Evolutionary conservation across 176 grass and related monocot genomes (phyloP), one percentile per base, ranked within the genome.

Genomic region (Cenchrus fungigraminus): DNA sequence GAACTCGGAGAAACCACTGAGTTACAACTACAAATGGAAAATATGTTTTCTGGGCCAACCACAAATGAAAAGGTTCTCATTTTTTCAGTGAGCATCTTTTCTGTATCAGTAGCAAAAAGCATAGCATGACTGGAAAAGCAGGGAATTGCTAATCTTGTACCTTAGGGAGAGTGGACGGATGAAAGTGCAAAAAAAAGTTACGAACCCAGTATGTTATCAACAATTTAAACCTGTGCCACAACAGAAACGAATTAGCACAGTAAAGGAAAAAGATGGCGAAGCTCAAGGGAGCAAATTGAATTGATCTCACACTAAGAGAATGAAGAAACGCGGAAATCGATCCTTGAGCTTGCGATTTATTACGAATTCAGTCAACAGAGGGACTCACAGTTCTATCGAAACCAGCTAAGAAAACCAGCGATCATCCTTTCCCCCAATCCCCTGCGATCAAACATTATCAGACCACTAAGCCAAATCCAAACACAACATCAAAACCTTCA

Each of bases 121-220:
- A 28, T 49, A 20, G 17, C 74, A 22, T 53, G 79, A 78, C 65
- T 22, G 12, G 73, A 78, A 87, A 86, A 86, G n/a, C 31, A 8
- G 42, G 37, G 62, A 53, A 6, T 84, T 80, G 68, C 13, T 15
- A 83, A 82, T 78, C 19, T 40, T 57, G 25, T 44, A 68, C 62
- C 87, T 89, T 65, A 64, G 17, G 37, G 37, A 40, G 37, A 85
- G 11, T 20, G 2, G 12, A 73, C 12, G 45, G 70, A 53, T 5
- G 22, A 59, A 82, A 69, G 5, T 16, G 47, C 42, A 12, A 20
- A 43, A 12, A 31, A 86, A n/a, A 2, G 8, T 31, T 15, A 9
- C 5, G 6, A 47, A 56, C 50, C 15, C 28, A 37, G 54, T 11
- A 61, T 19, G 20, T 72, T 20, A 17, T 58, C 55, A 52, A 49